Conservation (phyloP, 83 land plant species). For the Picea abies region DNA sequence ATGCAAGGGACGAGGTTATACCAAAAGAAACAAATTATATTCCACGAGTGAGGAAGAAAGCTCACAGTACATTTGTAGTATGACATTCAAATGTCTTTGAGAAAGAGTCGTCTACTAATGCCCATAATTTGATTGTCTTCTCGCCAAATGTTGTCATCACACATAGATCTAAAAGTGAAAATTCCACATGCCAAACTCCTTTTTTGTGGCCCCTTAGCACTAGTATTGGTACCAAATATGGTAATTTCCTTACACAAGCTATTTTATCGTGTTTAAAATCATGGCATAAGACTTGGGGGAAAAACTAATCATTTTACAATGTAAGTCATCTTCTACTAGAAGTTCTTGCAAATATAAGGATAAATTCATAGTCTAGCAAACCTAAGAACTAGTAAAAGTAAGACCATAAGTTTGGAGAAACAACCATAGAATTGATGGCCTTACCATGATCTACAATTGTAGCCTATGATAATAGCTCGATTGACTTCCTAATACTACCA, state of each 20-base stretch:
- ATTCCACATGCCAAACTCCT: slow-evolving; percentile 94
- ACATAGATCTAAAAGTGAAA: slow-evolving; percentile 94
- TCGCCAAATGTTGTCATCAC: slow-evolving; percentile 95
- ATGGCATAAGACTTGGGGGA: not conserved
- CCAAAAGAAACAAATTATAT: slow-evolving; percentile 89
- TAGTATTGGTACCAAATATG: slow-evolving; percentile 59
- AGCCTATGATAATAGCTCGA: slow-evolving; percentile 60
- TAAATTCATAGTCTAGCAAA: slow-evolving; percentile 18
- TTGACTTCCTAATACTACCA: slow-evolving; percentile 25
- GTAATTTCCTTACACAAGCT: slow-evolving; percentile 90
- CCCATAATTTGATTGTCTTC: slow-evolving; percentile 86
- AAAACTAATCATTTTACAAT: not conserved
- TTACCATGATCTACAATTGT: slow-evolving; percentile 88
- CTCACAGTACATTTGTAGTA: slow-evolving; percentile 73
- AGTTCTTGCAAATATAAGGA: not conserved
- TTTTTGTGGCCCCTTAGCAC: slow-evolving; percentile 82
- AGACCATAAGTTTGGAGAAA: slow-evolving; percentile 88
- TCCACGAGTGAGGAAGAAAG: slow-evolving; percentile 76
- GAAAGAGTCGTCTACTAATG: slow-evolving; percentile 79
- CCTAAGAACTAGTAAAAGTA: slow-evolving; percentile 97
- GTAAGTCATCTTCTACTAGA: not conserved
- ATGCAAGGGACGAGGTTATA: slow-evolving; percentile 17
- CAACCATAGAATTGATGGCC: slow-evolving; percentile 84
- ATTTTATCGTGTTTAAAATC: slow-evolving; percentile 71
- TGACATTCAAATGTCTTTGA: slow-evolving; percentile 94